Conservation (phyloP, 192 early-diverging fungal species). For the Podila clonocystis region DNA sequence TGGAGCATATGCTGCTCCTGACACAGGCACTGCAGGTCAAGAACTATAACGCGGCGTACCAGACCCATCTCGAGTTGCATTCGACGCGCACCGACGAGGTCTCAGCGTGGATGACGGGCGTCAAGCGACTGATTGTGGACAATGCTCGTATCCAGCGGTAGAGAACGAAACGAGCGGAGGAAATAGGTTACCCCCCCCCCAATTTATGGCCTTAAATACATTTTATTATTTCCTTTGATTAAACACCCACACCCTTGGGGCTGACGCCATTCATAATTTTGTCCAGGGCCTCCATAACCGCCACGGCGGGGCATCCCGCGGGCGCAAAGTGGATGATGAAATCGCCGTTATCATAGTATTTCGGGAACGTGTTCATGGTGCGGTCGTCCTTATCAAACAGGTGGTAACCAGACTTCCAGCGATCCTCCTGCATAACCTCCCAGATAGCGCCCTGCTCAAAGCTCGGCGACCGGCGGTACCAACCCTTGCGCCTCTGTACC, state of each 20-base stretch:
- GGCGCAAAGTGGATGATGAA: constrained; percentile 71
- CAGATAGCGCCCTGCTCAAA: constrained; percentile 70
- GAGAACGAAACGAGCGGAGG: too few relatives aligned
- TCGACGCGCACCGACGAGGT: constrained; percentile 49
- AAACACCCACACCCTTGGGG: constrained; percentile 8
- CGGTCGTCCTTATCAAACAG: constrained; percentile 61
- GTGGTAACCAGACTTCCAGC: constrained; percentile 40
- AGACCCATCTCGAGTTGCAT: constrained; percentile 46
- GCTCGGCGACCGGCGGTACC: constrained; percentile 45
- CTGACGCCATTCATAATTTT: constrained; percentile 45
- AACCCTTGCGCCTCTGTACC: constrained; percentile 50
- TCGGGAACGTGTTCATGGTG: constrained; percentile 68
- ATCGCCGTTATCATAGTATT: constrained; percentile 53
- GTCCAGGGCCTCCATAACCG: constrained; percentile 52
- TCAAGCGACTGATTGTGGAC: constrained; percentile 48
- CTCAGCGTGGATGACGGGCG: constrained; percentile 50
- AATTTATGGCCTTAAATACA: background rate
- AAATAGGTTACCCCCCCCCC: too few relatives aligned
- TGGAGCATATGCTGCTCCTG: constrained; percentile 68
- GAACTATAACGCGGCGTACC: constrained; percentile 50
- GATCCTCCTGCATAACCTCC: constrained; percentile 57
- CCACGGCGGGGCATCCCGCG: constrained; percentile 60
- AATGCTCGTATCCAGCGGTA: constrained; percentile 38
- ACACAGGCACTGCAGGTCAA: constrained; percentile 61
- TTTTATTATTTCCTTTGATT: too few relatives aligned